Conservation (phyloP, 352 stramenopile genomes). For the Pythium sp. region DNA sequence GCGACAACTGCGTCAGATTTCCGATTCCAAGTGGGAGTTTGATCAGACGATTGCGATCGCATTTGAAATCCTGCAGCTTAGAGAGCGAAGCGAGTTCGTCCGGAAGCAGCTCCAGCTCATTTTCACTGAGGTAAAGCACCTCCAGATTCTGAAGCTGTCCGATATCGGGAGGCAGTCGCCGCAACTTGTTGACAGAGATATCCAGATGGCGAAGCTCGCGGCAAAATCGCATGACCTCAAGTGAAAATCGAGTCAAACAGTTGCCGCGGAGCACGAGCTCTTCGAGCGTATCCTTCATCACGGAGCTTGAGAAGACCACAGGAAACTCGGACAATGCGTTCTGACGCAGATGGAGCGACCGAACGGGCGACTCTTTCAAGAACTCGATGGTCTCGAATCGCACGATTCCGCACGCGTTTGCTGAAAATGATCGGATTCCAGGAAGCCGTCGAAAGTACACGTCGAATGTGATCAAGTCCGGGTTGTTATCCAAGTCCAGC, state of each 20-base stretch:
- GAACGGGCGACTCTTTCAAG: conserved; percentile 40
- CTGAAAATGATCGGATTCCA: conserved; percentile 30
- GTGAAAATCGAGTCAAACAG: conserved; percentile 32
- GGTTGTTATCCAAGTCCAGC: conserved; percentile 45
- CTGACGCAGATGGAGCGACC: conserved; percentile 30
- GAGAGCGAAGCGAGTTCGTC: conserved; percentile 35
- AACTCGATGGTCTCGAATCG: conserved; percentile 45
- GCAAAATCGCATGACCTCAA: conserved; percentile 41
- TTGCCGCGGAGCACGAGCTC: conserved; percentile 40
- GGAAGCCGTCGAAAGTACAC: conserved; percentile 35
- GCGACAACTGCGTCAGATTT: conserved; percentile 29
- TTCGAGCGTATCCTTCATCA: conserved; percentile 48
- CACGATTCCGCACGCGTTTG: conserved; percentile 37
- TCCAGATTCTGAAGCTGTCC: conserved; percentile 32
- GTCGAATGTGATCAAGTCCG: conserved; percentile 32
- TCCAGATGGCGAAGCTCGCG: conserved; percentile 35
- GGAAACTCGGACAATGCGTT: conserved; percentile 50
- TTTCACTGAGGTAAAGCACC: conserved; percentile 39
- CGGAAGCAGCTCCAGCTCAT: conserved; percentile 38
- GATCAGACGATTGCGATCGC: conserved; percentile 35
- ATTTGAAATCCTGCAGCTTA: conserved; percentile 32
- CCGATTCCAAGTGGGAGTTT: conserved; percentile 36
- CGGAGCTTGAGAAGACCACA: conserved; percentile 27
- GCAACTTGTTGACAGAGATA: conserved; percentile 48
- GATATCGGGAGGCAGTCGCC: conserved; percentile 37